Evolutionary conservation across 768 basidiomycete species (phyloP).

Genomic region (Auriscalpium vulgare): DNA sequence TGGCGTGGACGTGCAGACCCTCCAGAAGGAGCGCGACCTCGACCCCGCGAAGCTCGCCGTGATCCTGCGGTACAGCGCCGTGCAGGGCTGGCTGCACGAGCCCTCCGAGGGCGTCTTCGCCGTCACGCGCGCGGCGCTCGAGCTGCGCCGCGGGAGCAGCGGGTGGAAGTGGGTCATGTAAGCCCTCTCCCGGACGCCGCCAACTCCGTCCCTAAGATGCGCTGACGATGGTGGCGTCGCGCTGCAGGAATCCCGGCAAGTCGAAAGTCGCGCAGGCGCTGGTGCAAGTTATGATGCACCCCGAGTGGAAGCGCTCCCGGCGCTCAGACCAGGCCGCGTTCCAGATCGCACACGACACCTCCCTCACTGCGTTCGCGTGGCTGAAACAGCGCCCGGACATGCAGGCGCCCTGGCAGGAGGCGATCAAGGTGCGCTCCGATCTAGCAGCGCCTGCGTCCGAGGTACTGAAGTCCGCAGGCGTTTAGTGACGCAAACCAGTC

Average conservation of each 20-base stretch:
- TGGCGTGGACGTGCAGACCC: constrained; percentile 10
- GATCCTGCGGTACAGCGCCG: constrained; percentile 13
- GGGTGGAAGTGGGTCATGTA: constrained; percentile 13
- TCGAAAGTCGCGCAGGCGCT: constrained; percentile 7
- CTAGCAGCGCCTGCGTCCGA: neutral
- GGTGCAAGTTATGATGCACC: constrained; percentile 4
- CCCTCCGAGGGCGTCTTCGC: constrained; percentile 13
- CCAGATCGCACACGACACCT: constrained; percentile 6
- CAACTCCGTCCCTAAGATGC: neutral
- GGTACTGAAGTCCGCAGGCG: neutral
- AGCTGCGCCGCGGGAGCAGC: constrained; percentile 8
- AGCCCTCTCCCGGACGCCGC: neutral
- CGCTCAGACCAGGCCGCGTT: constrained; percentile 5
- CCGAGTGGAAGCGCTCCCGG: constrained; percentile 14
- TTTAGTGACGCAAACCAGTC: neutral
- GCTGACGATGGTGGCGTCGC: neutral
- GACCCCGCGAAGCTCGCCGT: constrained; percentile 11
- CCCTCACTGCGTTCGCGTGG: constrained; percentile 9
- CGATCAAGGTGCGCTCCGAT: neutral
- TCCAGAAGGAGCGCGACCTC: constrained; percentile 9
- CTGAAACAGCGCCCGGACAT: constrained; percentile 3
- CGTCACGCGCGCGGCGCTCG: constrained; percentile 13
- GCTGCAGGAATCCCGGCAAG: constrained; percentile 9
- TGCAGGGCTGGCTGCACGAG: constrained; percentile 16
- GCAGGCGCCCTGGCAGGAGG: neutral